phyloP scores from a whole-genome alignment of 2,329 filamentous ascomycete genomes.

The Colletotrichum sp. region DNA sequence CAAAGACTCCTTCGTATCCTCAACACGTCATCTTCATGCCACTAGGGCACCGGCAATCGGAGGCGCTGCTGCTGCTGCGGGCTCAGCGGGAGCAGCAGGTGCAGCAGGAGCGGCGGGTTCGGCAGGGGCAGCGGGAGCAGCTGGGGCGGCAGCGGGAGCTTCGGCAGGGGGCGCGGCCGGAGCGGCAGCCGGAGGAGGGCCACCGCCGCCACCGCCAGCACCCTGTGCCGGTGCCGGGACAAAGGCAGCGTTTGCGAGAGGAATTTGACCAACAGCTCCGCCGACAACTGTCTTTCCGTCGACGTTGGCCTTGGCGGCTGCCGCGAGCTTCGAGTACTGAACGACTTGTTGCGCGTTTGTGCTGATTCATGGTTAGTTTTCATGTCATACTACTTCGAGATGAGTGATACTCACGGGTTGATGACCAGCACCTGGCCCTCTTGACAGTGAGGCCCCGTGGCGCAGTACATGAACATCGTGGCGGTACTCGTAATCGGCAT shows the following conservation, averaged over 20 bases:
- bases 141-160: not conserved
- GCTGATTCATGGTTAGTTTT: slow-evolving; percentile 19
- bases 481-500: slow-evolving; percentile 48
- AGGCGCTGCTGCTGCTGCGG: not conserved
- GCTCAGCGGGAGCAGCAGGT: not conserved
- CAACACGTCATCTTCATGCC: not conserved
- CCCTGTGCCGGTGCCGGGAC: slow-evolving; percentile 25
- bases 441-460: slow-evolving; percentile 53
- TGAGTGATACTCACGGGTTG: slow-evolving; percentile 42
- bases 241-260: slow-evolving; percentile 32
- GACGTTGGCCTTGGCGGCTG: slow-evolving; percentile 25
- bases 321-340: slow-evolving; percentile 29
- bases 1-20: not conserved
- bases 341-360: slow-evolving; percentile 31
- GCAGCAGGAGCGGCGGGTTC: not conserved
- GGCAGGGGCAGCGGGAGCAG: not conserved
- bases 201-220: slow-evolving; percentile 3
- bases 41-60: not conserved
- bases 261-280: slow-evolving; percentile 32
- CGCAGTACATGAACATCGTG: slow-evolving; percentile 57
- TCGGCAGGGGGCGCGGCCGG: not conserved
- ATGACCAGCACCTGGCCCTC: slow-evolving; percentile 56
- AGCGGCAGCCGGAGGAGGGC: not conserved
- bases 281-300: slow-evolving; percentile 31
- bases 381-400: not conserved